phyloP scores from a whole-genome alignment of 371 early-diverging fungal species.

The Mucor sp. region DNA sequence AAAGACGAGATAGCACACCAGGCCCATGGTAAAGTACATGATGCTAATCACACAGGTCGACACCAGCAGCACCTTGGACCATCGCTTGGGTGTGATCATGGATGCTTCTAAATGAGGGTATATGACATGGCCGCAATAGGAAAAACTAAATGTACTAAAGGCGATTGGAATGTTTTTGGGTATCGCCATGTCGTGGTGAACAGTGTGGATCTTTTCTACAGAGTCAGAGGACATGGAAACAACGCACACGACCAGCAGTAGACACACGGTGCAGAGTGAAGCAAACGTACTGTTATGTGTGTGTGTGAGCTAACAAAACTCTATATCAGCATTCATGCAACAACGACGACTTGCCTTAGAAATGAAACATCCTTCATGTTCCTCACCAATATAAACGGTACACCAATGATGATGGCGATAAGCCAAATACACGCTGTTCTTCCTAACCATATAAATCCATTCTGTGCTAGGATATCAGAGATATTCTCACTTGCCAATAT shows the following conservation, averaged over 20 bases:
- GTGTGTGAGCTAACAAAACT: neutral
- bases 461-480: constrained; percentile 42
- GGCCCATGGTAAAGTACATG: constrained; percentile 76
- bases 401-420: constrained; percentile 46
- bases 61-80: constrained; percentile 68
- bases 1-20: constrained; percentile 79
- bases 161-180: constrained; percentile 57
- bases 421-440: constrained; percentile 66
- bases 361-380: constrained; percentile 61
- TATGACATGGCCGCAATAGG: constrained; percentile 79
- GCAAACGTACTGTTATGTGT: constrained; percentile 55
- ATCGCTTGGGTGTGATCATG: constrained; percentile 75
- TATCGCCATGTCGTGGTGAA: constrained; percentile 46
- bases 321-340: neutral
- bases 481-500: constrained; percentile 75
- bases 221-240: constrained; percentile 46
- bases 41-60: constrained; percentile 69
- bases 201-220: constrained; percentile 17
- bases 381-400: constrained; percentile 59
- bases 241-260: constrained; percentile 46
- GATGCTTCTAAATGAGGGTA: constrained; percentile 83
- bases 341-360: constrained; percentile 33
- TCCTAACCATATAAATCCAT: constrained; percentile 20
- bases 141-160: constrained; percentile 70
- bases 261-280: constrained; percentile 49